phyloP scores from a whole-genome alignment of 345 rosid species.

The Gynandropsis gynandra region DNA sequence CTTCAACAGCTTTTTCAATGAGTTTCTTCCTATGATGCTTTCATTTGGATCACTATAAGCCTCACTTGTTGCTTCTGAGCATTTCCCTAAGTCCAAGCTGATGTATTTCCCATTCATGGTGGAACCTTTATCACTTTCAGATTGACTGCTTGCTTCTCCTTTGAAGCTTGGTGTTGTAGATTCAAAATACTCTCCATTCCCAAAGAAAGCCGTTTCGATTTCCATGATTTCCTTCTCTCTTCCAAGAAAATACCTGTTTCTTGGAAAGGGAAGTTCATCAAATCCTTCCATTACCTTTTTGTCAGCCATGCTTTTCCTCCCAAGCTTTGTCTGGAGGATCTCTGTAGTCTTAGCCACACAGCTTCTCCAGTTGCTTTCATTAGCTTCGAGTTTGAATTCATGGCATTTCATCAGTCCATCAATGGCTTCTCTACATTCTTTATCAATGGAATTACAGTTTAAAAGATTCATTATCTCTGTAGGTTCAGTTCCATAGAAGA shows the following conservation, averaged over 20 bases:
- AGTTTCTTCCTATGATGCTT: constrained; percentile 40
- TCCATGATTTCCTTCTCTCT: constrained; percentile 73
- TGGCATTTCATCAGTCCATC: constrained; percentile 65
- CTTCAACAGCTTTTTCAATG: constrained; percentile 51
- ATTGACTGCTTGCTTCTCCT: constrained; percentile 72
- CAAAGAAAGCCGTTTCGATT: constrained; percentile 68
- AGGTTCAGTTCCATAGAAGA: constrained; percentile 66
- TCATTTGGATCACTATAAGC: constrained; percentile 55
- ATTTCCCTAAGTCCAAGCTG: constrained; percentile 56
- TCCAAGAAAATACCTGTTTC: constrained; percentile 61
- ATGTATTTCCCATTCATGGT: constrained; percentile 50
- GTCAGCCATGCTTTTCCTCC: constrained; percentile 62
- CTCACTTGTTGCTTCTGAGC: constrained; percentile 57
- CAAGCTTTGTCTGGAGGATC: constrained; percentile 62
- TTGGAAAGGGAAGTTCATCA: constrained; percentile 73
- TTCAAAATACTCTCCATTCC: constrained; percentile 42
- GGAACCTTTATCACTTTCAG: constrained; percentile 70
- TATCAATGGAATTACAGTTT: constrained; percentile 56
- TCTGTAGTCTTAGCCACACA: constrained; percentile 50
- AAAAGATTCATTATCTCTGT: constrained; percentile 52
- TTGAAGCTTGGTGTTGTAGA: constrained; percentile 36
- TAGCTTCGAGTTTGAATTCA: constrained; percentile 76
- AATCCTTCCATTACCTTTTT: constrained; percentile 37
- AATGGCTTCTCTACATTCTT: constrained; percentile 73
- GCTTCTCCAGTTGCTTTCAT: constrained; percentile 74